These are phyloP conservation scores for Phytophthora capsici DNA, from an alignment of 352 stramenopile genomes.

Conservation along the genomic window DNA sequence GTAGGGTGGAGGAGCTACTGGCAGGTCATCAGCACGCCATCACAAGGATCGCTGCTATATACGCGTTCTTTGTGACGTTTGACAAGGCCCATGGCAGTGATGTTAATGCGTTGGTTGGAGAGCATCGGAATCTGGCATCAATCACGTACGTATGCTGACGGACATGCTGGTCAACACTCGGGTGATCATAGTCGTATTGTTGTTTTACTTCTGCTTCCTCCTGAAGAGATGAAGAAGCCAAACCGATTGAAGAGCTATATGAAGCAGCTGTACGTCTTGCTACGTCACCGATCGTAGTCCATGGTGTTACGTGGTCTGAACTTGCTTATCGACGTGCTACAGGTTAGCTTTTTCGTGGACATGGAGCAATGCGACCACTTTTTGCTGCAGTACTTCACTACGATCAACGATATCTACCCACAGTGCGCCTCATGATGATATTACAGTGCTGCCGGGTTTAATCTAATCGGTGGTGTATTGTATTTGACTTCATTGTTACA, in stretches of 20 bases:
- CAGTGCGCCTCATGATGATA: slow-evolving; percentile 50
- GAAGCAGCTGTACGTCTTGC: slow-evolving; percentile 42
- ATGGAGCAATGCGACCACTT: slow-evolving; percentile 90
- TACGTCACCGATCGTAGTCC: too few species aligned
- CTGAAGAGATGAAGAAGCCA: slow-evolving; percentile 37
- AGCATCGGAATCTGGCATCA: slow-evolving; percentile 33
- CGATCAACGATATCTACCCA: slow-evolving; percentile 84
- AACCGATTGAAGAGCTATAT: slow-evolving; percentile 51
- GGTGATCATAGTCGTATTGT: background rate
- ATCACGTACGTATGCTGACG: slow-evolving; percentile 26
- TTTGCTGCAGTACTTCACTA: slow-evolving; percentile 79
- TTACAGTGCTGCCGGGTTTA: background rate
- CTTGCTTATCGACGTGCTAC: background rate
- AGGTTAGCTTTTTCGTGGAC: slow-evolving; percentile 86
- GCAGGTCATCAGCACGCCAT: slow-evolving; percentile 66
- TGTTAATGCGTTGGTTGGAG: slow-evolving; percentile 38
- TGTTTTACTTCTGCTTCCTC: background rate
- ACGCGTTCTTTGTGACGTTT: slow-evolving; percentile 73
- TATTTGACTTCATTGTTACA: slow-evolving; percentile 14
- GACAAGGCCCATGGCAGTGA: slow-evolving; percentile 44
- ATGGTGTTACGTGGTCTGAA: background rate
- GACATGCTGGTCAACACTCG: background rate
- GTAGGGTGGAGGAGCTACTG: slow-evolving; percentile 76
- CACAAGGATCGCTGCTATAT: slow-evolving; percentile 62
- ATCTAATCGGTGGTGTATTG: background rate